Conservation (phyloP, 2,329 filamentous ascomycete species). For the Clarireedia hainanense region DNA sequence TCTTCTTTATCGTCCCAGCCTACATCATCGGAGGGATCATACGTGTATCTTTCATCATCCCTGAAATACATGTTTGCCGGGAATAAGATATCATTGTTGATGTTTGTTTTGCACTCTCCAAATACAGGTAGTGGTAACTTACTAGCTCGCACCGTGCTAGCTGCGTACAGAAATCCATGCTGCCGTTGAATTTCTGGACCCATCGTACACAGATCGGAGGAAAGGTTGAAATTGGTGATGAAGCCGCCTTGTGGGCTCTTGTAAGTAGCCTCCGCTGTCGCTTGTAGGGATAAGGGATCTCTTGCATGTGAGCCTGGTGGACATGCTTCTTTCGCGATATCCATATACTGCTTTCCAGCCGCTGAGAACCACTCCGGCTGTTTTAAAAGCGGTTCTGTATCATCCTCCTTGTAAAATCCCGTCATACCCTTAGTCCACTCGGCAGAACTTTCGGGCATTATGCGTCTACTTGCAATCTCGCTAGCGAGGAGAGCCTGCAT, state of each 20-base stretch:
- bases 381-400: conserved; percentile 11
- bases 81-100: conserved; percentile 58
- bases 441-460: conserved; percentile 37
- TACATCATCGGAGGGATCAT: conserved; percentile 45
- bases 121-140: conserved; percentile 52
- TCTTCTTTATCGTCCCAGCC: conserved; percentile 51
- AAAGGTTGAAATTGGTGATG: conserved; percentile 49
- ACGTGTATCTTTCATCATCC: conserved; percentile 50
- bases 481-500: conserved; percentile 42
- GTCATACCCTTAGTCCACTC: conserved; percentile 36
- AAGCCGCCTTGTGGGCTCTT: conserved; percentile 42
- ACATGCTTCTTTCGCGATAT: conserved; percentile 48
- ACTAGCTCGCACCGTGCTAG: conserved; percentile 43
- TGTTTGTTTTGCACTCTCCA: conserved; percentile 52
- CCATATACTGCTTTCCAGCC: conserved; percentile 47
- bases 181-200: conserved; percentile 41
- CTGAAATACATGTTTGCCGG: conserved; percentile 57
- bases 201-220: conserved; percentile 48
- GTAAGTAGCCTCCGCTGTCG: conserved; percentile 30
- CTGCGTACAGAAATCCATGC: conserved; percentile 51
- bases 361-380: conserved; percentile 25
- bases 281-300: conserved; percentile 28
- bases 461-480: conserved; percentile 37
- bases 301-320: conserved; percentile 45
- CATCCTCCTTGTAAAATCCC: conserved; percentile 19